Conservation (phyloP, 306 rosid species). For the Cucurbita pepo region DNA sequence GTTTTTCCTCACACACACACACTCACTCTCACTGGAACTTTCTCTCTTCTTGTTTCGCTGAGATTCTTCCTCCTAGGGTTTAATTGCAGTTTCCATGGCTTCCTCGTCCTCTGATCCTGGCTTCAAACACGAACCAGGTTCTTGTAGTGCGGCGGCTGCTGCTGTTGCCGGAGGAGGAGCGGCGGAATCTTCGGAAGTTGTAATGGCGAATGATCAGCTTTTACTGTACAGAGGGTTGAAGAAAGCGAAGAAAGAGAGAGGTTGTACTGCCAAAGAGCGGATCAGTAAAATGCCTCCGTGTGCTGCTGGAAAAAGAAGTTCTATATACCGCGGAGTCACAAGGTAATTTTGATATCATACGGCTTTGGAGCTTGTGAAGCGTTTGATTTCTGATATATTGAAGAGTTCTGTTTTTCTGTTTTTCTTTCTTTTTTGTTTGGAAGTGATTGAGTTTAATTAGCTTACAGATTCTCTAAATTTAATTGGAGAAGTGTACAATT, state of each 20-base stretch:
- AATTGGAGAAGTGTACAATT: not conserved
- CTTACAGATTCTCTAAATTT: not conserved
- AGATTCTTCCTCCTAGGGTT: conserved; percentile 24
- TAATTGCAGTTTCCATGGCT: conserved; percentile 34
- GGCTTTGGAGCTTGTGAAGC: not conserved
- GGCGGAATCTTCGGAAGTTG: conserved; percentile 36
- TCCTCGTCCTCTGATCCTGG: conserved; percentile 82
- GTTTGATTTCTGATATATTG: conserved; percentile 8
- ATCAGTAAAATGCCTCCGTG: conserved; percentile 99
- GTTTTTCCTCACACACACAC: not conserved
- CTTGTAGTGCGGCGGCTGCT: conserved; percentile 8
- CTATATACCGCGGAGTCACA: conserved; percentile 95
- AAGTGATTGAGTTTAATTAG: not conserved
- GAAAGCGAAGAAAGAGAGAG: conserved; percentile 88
- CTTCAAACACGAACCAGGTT: conserved; percentile 37
- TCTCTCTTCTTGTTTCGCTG: not conserved
- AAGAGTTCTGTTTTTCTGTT: too few relatives aligned
- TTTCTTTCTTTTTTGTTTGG: not conserved
- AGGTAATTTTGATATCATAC: conserved; percentile 24
- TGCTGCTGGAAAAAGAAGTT: conserved; percentile 94
- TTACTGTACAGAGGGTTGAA: conserved; percentile 69
- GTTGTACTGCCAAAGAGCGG: conserved; percentile 92
- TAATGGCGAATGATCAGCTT: conserved; percentile 42
- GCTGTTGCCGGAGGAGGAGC: conserved; percentile 6
- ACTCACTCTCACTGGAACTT: not conserved